Evolutionary conservation across 2,329 filamentous ascomycete species (phyloP).

Genomic region (Rhinocladiella similis): DNA sequence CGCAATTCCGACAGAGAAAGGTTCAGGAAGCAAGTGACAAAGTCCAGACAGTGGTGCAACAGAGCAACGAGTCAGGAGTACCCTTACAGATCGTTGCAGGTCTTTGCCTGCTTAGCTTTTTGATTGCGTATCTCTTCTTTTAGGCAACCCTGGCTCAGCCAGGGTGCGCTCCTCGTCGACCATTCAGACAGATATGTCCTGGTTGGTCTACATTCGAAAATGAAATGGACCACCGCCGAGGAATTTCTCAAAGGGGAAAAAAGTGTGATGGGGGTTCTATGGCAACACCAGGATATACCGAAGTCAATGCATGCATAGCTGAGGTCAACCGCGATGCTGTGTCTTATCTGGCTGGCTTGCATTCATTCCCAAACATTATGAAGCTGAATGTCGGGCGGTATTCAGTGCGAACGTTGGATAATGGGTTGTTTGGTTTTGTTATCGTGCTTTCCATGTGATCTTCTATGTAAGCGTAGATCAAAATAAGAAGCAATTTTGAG

Average conservation of each 20-base stretch:
- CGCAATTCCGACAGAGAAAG: constrained; percentile 79
- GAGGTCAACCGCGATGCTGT: background rate
- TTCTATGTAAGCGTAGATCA: constrained; percentile 23
- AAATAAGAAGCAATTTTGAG: constrained; percentile 11
- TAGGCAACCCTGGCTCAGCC: constrained; percentile 47
- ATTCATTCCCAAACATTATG: too few species aligned
- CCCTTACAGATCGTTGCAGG: constrained; percentile 81
- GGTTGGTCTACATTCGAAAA: background rate
- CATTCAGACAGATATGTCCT: background rate
- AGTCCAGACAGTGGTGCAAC: constrained; percentile 53
- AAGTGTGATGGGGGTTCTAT: background rate
- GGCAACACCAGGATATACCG: background rate
- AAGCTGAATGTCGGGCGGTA: background rate
- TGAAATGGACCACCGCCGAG: too few species aligned
- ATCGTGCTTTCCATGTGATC: constrained; percentile 1
- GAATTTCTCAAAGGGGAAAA: too few species aligned
- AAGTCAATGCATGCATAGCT: too few species aligned
- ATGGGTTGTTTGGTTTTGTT: background rate
- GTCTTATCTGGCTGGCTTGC: too few species aligned
- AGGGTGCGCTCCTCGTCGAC: background rate
- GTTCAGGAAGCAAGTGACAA: constrained; percentile 54
- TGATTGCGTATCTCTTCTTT: constrained; percentile 96
- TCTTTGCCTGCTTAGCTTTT: constrained; percentile 84
- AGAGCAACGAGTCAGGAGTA: constrained; percentile 61
- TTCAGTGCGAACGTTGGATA: background rate